Evolutionary conservation across 2,329 filamentous ascomycete species (phyloP).

Genomic region (Aspergillus felis): DNA sequence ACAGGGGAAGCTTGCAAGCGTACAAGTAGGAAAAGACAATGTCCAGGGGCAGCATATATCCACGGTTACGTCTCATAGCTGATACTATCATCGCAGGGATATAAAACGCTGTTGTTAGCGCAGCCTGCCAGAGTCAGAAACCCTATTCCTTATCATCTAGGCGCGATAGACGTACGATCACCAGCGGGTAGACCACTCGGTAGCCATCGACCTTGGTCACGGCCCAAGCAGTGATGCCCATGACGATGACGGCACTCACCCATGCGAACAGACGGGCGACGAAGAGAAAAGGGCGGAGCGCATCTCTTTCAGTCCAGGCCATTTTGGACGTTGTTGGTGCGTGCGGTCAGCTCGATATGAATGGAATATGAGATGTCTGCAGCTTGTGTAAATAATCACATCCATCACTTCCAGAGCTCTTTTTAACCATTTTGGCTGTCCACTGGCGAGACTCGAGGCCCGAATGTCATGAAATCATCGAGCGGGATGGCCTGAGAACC

Average conservation of each 20-base stretch:
- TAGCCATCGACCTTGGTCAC: conserved; percentile 9
- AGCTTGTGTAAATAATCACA: neutral
- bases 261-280: conserved; percentile 10
- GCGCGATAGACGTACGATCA: conserved; percentile 4
- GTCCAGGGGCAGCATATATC: conserved; percentile 15
- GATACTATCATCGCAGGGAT: conserved; percentile 13
- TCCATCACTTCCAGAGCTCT: neutral
- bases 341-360: neutral
- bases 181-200: conserved; percentile 10
- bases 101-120: conserved; percentile 10
- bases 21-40: conserved; percentile 14
- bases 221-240: conserved; percentile 13
- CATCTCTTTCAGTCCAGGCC: neutral
- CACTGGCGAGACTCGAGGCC: neutral
- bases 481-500: neutral
- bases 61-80: conserved; percentile 9
- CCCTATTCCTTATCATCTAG: neutral
- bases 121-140: conserved; percentile 4
- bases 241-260: conserved; percentile 10
- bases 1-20: neutral
- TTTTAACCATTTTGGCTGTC: neutral
- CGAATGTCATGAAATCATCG: neutral
- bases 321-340: neutral
- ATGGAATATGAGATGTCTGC: neutral
- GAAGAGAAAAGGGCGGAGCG: conserved; percentile 10